Conservation (phyloP, 129 eudicot genomes). For the Ambrosia artemisiifolia region DNA sequence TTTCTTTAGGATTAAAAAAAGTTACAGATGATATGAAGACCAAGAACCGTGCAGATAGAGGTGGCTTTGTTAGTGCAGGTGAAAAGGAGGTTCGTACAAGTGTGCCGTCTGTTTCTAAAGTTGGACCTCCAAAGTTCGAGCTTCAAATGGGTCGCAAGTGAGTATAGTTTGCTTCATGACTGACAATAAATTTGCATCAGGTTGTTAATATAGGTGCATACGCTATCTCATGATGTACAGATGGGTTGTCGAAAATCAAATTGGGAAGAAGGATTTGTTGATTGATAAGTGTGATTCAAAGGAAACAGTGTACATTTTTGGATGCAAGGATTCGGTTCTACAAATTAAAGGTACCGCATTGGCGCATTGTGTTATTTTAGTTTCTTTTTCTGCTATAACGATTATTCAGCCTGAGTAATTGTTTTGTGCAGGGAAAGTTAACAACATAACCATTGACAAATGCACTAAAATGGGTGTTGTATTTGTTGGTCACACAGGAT, state of each 20-base stretch:
- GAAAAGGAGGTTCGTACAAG: slow-evolving; percentile 51
- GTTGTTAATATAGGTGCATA: not conserved
- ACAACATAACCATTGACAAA: slow-evolving; percentile 90
- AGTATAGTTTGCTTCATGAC: slow-evolving; percentile 33
- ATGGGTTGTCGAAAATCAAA: slow-evolving; percentile 96
- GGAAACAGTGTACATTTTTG: slow-evolving; percentile 80
- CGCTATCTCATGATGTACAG: slow-evolving; percentile 37
- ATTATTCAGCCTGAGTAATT: not conserved
- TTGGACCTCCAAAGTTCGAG: slow-evolving; percentile 83
- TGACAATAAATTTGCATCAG: not conserved
- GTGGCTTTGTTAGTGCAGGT: slow-evolving; percentile 57
- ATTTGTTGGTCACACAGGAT: no score
- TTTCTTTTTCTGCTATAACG: not conserved
- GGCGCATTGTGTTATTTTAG: not conserved
- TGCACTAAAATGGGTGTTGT: slow-evolving; percentile 93
- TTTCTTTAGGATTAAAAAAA: slow-evolving; percentile 63
- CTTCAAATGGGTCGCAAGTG: slow-evolving; percentile 99
- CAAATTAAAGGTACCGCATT: slow-evolving; percentile 65
- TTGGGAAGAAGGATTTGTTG: slow-evolving; percentile 70
- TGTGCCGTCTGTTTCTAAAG: slow-evolving; percentile 58
- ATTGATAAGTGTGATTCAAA: slow-evolving; percentile 84
- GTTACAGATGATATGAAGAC: slow-evolving; percentile 93
- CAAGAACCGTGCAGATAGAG: slow-evolving; percentile 76
- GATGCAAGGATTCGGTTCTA: slow-evolving; percentile 90
- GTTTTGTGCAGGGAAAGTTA: slow-evolving; percentile 77